Evolutionary conservation across 73 alveolate genomes (phyloP).

Genomic region (Symbiodinium natans): DNA sequence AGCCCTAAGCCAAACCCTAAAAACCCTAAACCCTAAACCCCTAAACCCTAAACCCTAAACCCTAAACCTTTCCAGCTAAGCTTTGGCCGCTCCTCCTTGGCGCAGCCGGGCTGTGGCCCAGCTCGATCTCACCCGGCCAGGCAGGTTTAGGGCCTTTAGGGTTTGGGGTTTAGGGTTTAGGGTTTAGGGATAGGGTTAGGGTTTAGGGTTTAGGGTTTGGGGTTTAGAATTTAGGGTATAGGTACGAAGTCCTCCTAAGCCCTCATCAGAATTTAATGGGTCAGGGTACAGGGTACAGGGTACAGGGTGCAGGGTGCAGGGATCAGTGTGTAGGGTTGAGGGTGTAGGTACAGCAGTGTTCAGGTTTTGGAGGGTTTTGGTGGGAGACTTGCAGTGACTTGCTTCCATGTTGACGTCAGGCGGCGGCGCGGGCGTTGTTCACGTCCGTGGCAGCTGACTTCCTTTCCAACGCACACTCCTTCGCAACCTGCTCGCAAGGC

Average conservation of each 20-base stretch:
- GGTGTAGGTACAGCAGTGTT: background rate
- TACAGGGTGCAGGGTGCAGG: too few relatives aligned
- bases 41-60: too few relatives aligned
- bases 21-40: too few relatives aligned
- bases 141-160: background rate
- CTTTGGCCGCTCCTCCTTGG: conserved; percentile 58
- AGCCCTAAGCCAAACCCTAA: too few relatives aligned
- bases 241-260: too few relatives aligned
- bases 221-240: too few relatives aligned
- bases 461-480: conserved; percentile 72
- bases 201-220: background rate
- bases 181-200: background rate
- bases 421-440: conserved; percentile 23
- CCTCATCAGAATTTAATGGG: too few relatives aligned
- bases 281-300: too few relatives aligned
- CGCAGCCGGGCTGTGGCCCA: conserved; percentile 38
- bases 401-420: too few relatives aligned
- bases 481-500: background rate
- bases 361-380: background rate
- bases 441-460: conserved; percentile 55
- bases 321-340: too few relatives aligned
- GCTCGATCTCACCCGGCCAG: background rate
- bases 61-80: background rate
- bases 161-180: background rate
- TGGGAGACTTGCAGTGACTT: background rate